Evolutionary conservation across 2,329 filamentous ascomycete genomes (phyloP).

Genomic region (Aureobasidium zeae): DNA sequence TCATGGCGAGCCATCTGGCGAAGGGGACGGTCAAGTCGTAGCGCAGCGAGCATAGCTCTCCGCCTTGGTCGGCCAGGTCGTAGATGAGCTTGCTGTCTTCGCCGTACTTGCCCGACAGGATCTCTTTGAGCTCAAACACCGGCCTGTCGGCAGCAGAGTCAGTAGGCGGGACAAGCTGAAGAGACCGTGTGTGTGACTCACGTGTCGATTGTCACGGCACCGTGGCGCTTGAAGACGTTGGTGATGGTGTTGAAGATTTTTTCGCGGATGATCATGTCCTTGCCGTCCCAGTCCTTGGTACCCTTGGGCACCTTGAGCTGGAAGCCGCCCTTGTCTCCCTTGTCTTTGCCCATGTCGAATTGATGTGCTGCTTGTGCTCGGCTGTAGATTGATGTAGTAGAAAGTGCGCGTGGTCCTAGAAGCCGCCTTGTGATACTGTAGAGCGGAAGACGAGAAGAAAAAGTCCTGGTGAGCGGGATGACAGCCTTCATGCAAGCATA

Average conservation of each 20-base stretch:
- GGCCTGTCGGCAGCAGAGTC: constrained; percentile 32
- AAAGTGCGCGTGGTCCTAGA: constrained; percentile 1
- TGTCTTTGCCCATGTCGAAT: constrained; percentile 39
- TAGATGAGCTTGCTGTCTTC: constrained; percentile 91
- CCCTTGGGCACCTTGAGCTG: constrained; percentile 85
- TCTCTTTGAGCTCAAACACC: constrained; percentile 80
- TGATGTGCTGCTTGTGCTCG: constrained; percentile 1
- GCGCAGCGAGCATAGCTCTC: constrained; percentile 72
- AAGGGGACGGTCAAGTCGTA: constrained; percentile 88
- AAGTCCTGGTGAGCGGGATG: constrained; percentile 8
- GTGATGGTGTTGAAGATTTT: constrained; percentile 69
- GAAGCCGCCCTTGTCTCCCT: constrained; percentile 35
- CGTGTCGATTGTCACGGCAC: constrained; percentile 70
- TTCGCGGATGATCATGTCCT: constrained; percentile 71
- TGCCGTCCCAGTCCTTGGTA: constrained; percentile 75
- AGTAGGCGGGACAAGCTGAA: constrained; percentile 13
- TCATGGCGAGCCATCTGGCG: constrained; percentile 89
- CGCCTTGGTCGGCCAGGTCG: constrained; percentile 78
- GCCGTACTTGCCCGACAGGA: constrained; percentile 81
- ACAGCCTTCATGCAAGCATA: constrained; percentile 15
- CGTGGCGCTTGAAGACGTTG: constrained; percentile 74
- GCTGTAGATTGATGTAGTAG: constrained; percentile 3
- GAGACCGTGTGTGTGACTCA: constrained; percentile 30
- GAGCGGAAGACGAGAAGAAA: constrained; percentile 3
- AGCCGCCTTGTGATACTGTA: not conserved